These are phyloP conservation scores for Fusarium caatingaense DNA, from an alignment of 2,329 filamentous ascomycete species.

Conservation along the genomic window DNA sequence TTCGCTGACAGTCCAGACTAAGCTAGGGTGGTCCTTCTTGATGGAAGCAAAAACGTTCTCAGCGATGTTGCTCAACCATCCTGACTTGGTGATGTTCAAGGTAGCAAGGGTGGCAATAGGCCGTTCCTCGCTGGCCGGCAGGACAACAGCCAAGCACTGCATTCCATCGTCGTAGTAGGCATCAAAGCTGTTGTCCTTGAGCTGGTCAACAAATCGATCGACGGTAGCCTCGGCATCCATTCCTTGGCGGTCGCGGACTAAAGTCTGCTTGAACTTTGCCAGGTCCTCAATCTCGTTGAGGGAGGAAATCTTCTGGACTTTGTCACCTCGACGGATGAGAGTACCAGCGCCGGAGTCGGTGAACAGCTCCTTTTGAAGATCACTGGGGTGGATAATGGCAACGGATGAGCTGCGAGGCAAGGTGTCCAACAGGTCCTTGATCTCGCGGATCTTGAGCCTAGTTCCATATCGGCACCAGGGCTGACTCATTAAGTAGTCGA, in stretches of 20 bases:
- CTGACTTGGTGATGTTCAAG: slow-evolving; percentile 91
- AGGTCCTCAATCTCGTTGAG: slow-evolving; percentile 81
- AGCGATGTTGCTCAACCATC: slow-evolving; percentile 93
- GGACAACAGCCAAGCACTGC: slow-evolving; percentile 90
- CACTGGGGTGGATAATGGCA: slow-evolving; percentile 95
- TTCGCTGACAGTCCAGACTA: slow-evolving; percentile 96
- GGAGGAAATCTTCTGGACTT: slow-evolving; percentile 79
- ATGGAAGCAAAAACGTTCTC: slow-evolving; percentile 95
- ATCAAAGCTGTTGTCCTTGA: slow-evolving; percentile 83
- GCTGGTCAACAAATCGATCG: slow-evolving; percentile 84
- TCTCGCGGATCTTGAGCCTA: slow-evolving; percentile 95
- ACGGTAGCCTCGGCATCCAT: slow-evolving; percentile 86
- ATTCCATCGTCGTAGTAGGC: slow-evolving; percentile 95
- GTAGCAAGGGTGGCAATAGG: slow-evolving; percentile 86
- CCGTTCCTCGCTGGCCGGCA: slow-evolving; percentile 75
- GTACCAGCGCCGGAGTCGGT: slow-evolving; percentile 96
- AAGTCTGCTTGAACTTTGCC: slow-evolving; percentile 80
- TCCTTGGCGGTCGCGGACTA: slow-evolving; percentile 84
- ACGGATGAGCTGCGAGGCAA: slow-evolving; percentile 93
- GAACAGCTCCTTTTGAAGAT: slow-evolving; percentile 96
- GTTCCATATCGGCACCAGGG: slow-evolving; percentile 97
- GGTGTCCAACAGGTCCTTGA: slow-evolving; percentile 90
- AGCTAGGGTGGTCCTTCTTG: slow-evolving; percentile 90
- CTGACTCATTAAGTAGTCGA: slow-evolving; percentile 90
- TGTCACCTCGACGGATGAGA: slow-evolving; percentile 90